Conservation (phyloP, 2,329 filamentous ascomycete species). For the Diaporthe vexans region DNA sequence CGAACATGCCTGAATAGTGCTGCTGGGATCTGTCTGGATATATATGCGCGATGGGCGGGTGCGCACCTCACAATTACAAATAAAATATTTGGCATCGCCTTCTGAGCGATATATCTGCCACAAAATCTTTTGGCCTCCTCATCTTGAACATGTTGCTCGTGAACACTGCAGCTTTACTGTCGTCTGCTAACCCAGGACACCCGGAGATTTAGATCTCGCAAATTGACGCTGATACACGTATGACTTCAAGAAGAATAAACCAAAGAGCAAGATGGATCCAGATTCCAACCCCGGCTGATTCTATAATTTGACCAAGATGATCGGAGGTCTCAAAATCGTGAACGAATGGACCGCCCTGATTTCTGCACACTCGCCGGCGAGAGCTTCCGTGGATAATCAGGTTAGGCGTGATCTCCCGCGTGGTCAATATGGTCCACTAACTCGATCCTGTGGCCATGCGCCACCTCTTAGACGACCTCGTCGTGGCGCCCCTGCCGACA, state of each 20-base stretch:
- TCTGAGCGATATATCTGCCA: conserved; percentile 28
- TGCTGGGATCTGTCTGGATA: conserved; percentile 35
- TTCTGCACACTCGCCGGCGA: too few species aligned
- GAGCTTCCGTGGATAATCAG: neutral
- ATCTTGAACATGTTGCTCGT: neutral
- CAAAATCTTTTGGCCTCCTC: neutral
- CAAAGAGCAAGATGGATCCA: too few species aligned
- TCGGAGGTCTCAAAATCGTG: too few species aligned
- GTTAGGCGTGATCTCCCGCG: neutral
- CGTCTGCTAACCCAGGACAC: too few species aligned
- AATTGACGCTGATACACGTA: too few species aligned
- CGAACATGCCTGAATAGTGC: neutral
- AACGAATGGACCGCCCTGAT: neutral
- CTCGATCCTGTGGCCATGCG: neutral
- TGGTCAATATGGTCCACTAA: neutral
- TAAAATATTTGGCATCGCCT: conserved; percentile 35
- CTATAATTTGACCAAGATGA: too few species aligned
- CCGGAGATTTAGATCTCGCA: too few species aligned
- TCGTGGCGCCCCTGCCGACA: conserved; percentile 1
- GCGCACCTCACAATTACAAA: conserved; percentile 24
- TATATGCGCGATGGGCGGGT: conserved; percentile 35
- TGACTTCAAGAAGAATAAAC: too few species aligned
- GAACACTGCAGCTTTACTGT: neutral
- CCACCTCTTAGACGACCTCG: neutral
- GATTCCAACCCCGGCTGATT: neutral